A percentile compares a stretch with the other conserved stretches of the same genome.
These are phyloP conservation scores for Lathyrus sativus DNA, from an alignment of 306 rosid species.

Conservation along the genomic window DNA sequence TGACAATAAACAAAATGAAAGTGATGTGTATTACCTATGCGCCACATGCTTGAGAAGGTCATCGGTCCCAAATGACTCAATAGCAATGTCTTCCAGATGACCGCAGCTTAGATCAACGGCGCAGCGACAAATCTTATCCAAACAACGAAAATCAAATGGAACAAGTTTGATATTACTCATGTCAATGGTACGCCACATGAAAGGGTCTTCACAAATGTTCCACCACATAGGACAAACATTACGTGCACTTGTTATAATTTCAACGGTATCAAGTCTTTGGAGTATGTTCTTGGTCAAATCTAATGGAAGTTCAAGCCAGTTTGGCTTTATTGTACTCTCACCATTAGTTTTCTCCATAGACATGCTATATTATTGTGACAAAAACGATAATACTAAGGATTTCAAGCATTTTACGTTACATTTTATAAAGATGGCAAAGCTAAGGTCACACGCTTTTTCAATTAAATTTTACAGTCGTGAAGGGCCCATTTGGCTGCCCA, in stretches of 20 bases:
- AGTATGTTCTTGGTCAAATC: neutral
- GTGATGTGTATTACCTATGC: neutral
- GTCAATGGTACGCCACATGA: constrained; percentile 9
- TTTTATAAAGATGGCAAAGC: no score
- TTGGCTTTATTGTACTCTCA: neutral
- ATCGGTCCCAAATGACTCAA: neutral
- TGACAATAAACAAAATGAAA: neutral
- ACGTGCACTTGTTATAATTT: neutral
- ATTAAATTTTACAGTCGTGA: no score
- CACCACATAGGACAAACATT: neutral
- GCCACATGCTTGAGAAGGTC: neutral
- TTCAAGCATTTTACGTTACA: no score
- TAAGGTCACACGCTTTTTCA: no score
- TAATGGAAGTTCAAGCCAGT: constrained; percentile 7
- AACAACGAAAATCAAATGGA: neutral
- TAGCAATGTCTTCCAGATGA: neutral
- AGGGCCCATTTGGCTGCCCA: no score
- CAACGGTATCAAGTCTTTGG: neutral
- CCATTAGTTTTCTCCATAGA: neutral
- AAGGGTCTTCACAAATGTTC: neutral
- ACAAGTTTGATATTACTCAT: no score
- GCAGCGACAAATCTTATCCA: neutral
- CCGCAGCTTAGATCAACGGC: neutral
- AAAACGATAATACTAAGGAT: no score
- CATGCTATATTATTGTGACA: neutral